Evolutionary conservation across 148 eudicot genomes (phyloP).

Genomic region (Cornus florida): DNA sequence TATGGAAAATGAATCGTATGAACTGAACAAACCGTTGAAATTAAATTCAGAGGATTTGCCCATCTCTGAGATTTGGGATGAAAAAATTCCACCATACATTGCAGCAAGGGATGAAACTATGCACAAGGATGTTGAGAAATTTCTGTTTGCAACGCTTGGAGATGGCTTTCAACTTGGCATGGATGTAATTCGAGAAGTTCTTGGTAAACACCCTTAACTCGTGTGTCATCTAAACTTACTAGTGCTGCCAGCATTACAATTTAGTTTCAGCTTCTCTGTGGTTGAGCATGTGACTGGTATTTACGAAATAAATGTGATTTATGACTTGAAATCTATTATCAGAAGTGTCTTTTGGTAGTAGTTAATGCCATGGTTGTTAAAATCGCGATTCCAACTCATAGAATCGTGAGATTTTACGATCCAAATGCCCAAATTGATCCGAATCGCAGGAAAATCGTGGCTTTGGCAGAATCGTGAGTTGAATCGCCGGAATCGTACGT

Average conservation of each 20-base stretch:
- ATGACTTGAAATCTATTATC: neutral
- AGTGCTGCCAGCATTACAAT: conserved; percentile 8
- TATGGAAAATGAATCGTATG: conserved; percentile 15
- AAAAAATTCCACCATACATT: conserved; percentile 11
- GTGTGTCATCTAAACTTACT: neutral
- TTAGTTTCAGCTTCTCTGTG: neutral
- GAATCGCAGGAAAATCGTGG: too few species aligned
- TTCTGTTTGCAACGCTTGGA: conserved; percentile 73
- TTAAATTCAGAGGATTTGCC: conserved; percentile 35
- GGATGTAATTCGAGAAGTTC: conserved; percentile 58
- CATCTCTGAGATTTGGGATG: conserved; percentile 31
- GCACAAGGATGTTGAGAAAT: conserved; percentile 52
- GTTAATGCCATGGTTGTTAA: too few species aligned
- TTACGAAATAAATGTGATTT: conserved; percentile 28
- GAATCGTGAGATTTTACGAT: too few species aligned
- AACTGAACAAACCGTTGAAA: conserved; percentile 35
- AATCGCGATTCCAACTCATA: too few species aligned
- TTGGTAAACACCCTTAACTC: conserved; percentile 38
- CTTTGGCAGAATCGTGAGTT: too few species aligned
- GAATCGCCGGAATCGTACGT: too few species aligned
- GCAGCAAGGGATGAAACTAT: conserved; percentile 14
- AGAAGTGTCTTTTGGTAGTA: neutral
- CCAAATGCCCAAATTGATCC: too few species aligned
- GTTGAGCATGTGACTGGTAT: neutral
- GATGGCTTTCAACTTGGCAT: conserved; percentile 66